phyloP scores from a whole-genome alignment of 805 yeast genomes.

The Wickerhamiella galacta region DNA sequence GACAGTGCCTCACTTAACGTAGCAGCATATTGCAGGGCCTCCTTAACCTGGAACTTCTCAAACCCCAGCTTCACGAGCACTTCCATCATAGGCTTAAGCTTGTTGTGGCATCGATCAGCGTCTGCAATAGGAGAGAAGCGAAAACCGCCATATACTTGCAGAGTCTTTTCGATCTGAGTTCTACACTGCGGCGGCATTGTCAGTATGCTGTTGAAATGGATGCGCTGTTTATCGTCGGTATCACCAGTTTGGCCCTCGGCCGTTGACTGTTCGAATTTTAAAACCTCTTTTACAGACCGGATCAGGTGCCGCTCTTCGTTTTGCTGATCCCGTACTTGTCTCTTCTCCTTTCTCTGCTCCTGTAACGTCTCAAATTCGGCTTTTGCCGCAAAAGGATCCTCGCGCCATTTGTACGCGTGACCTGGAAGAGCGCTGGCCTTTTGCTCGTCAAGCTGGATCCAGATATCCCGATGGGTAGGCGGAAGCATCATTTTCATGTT shows the following conservation, averaged over 20 bases:
- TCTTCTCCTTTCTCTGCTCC: slow-evolving; percentile 5
- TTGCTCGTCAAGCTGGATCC: slow-evolving; percentile 55
- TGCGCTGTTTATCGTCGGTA: slow-evolving; percentile 6
- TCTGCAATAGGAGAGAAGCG: slow-evolving; percentile 24
- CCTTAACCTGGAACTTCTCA: slow-evolving; percentile 48
- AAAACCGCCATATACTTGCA: slow-evolving; percentile 27
- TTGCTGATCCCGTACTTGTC: slow-evolving; percentile 2
- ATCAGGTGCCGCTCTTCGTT: slow-evolving; percentile 2
- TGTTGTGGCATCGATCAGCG: slow-evolving; percentile 1
- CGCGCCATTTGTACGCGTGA: slow-evolving; percentile 13
- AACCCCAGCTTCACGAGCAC: slow-evolving; percentile 43
- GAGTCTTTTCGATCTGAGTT: slow-evolving; percentile 40
- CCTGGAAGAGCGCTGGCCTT: slow-evolving; percentile 26
- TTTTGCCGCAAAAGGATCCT: slow-evolving; percentile 59
- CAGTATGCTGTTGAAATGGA: slow-evolving; percentile 26
- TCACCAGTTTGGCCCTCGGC: neutral
- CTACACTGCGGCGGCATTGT: slow-evolving; percentile 52
- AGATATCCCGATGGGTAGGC: slow-evolving; percentile 56
- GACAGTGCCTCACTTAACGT: slow-evolving; percentile 40
- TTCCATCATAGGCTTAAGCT: slow-evolving; percentile 6
- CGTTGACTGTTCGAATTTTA: slow-evolving; percentile 1
- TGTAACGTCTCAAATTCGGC: slow-evolving; percentile 32
- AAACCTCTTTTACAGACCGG: slow-evolving; percentile 1
- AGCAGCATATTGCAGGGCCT: slow-evolving; percentile 42
- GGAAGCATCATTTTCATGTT: slow-evolving; percentile 82